Conservation (phyloP, 2,329 filamentous ascomycete genomes). For the Dactylellina cionopaga region DNA sequence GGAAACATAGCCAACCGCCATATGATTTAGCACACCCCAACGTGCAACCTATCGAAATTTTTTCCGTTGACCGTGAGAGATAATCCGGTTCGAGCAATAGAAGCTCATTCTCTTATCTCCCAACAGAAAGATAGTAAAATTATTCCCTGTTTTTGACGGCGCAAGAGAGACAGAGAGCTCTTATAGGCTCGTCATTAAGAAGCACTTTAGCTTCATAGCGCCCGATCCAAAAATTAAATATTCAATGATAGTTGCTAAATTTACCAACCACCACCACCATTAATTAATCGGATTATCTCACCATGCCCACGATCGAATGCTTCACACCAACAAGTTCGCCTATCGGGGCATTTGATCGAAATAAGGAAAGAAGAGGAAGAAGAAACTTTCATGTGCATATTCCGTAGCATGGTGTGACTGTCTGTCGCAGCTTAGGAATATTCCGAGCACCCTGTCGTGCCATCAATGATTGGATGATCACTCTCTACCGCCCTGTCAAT, state of each 20-base stretch:
- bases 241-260: conserved; percentile 20
- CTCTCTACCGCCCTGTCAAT: background rate
- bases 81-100: conserved; percentile 38
- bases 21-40: background rate
- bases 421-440: conserved; percentile 15
- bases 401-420: conserved; percentile 35
- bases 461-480: conserved; percentile 33
- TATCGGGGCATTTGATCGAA: conserved; percentile 46
- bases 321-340: conserved; percentile 25
- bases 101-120: conserved; percentile 35
- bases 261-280: conserved; percentile 11
- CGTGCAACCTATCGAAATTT: conserved; percentile 46
- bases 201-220: background rate
- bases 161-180: conserved; percentile 24
- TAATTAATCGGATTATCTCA: conserved; percentile 1
- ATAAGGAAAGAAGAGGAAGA: conserved; percentile 28
- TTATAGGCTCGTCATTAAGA: no score
- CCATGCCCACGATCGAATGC: conserved; percentile 6
- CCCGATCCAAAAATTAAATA: background rate
- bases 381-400: conserved; percentile 23
- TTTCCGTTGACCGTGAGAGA: conserved; percentile 44
- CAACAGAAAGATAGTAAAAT: conserved; percentile 48
- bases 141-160: conserved; percentile 24
- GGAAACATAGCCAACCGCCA: conserved; percentile 8
- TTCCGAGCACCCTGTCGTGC: conserved; percentile 26